phyloP scores from a whole-genome alignment of 768 basidiomycete genomes.

The Lactifluus hygrophoroides region DNA sequence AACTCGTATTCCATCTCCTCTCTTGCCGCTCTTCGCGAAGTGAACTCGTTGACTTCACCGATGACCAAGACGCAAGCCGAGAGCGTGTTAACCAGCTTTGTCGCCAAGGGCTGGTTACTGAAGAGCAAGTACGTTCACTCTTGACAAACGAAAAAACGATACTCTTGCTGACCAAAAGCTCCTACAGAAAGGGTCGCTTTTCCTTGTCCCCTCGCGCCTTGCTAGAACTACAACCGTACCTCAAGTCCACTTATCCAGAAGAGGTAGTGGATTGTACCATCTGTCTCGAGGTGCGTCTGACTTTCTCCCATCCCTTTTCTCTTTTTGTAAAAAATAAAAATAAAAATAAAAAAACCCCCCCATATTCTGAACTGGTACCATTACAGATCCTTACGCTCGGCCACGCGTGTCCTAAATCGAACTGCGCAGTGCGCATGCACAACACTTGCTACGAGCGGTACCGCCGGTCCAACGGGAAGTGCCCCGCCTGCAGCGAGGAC shows the following conservation, averaged over 20 bases:
- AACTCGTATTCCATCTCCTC: conserved; percentile 73
- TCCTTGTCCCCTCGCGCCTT: conserved; percentile 68
- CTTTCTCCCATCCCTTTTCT: not conserved
- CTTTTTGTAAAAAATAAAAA: not conserved
- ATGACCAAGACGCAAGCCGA: conserved; percentile 75
- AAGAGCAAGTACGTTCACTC: conserved; percentile 66
- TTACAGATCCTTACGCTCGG: conserved; percentile 62
- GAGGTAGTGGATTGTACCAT: conserved; percentile 65
- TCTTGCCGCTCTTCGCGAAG: conserved; percentile 66
- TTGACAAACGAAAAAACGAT: too few species aligned
- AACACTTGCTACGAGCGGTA: conserved; percentile 51
- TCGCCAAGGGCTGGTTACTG: conserved; percentile 71
- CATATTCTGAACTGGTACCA: not conserved
- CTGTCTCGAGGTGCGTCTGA: conserved; percentile 52
- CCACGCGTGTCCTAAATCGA: conserved; percentile 46
- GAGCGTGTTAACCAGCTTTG: conserved; percentile 64
- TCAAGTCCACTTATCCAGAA: conserved; percentile 64
- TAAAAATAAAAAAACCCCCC: not conserved
- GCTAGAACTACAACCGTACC: conserved; percentile 64
- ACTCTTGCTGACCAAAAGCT: too few species aligned
- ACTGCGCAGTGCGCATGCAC: conserved; percentile 61
- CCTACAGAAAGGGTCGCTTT: conserved; percentile 48
- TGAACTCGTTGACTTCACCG: conserved; percentile 41
- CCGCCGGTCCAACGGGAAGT: conserved; percentile 36
- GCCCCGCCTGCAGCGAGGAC: conserved; percentile 47